These are phyloP conservation scores for Cladosporium sp. DNA, from an alignment of 2,329 filamentous ascomycete genomes.

Conservation along the genomic window DNA sequence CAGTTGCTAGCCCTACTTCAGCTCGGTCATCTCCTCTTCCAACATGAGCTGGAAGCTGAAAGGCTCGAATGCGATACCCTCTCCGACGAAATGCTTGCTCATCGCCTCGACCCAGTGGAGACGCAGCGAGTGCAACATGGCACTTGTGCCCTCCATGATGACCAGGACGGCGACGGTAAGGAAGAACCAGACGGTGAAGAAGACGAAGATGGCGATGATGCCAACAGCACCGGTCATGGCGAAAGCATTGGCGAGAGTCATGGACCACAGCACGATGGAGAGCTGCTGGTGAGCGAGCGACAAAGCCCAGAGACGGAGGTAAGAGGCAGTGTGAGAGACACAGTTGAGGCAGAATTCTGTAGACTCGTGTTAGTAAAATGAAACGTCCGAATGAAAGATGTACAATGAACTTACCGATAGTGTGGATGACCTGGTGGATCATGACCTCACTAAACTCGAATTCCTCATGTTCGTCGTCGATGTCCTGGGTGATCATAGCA, in stretches of 20 bases:
- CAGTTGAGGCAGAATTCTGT: slow-evolving; percentile 96
- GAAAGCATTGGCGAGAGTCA: slow-evolving; percentile 85
- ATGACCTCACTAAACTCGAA: slow-evolving; percentile 97
- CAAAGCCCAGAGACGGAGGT: slow-evolving; percentile 96
- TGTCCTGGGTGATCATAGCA: slow-evolving; percentile 85
- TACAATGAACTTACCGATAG: slow-evolving; percentile 70
- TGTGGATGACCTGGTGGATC: slow-evolving; percentile 99
- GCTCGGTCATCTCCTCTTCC: slow-evolving; percentile 67
- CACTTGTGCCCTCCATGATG: slow-evolving; percentile 93
- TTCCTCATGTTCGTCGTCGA: slow-evolving; percentile 78
- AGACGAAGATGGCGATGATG: slow-evolving; percentile 76
- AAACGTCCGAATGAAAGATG: not conserved
- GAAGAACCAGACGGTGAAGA: slow-evolving; percentile 88
- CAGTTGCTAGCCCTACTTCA: slow-evolving; percentile 33
- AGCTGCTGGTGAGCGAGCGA: slow-evolving; percentile 98
- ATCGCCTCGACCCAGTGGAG: slow-evolving; percentile 97
- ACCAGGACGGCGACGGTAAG: slow-evolving; percentile 80
- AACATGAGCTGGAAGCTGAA: slow-evolving; percentile 84
- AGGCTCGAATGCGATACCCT: slow-evolving; percentile 77
- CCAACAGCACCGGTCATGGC: slow-evolving; percentile 61
- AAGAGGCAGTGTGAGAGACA: slow-evolving; percentile 97
- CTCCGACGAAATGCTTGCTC: slow-evolving; percentile 95
- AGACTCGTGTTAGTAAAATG: slow-evolving; percentile 2
- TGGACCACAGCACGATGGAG: slow-evolving; percentile 91
- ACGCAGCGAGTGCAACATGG: slow-evolving; percentile 90